Base-by-base conservation (phyloP, 345 rosid genomes). In the Erucastrum elatum region DNA sequence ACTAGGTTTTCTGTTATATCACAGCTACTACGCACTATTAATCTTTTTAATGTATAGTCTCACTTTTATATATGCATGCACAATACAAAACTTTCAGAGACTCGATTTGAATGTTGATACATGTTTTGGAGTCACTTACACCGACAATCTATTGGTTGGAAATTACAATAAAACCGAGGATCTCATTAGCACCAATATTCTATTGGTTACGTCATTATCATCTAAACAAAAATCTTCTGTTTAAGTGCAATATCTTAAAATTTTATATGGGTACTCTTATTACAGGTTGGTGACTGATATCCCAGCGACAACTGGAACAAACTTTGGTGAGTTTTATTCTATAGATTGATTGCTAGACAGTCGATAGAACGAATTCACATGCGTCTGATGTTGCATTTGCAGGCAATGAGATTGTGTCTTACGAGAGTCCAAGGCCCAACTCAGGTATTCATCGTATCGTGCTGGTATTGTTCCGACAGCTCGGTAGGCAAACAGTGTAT, bases 401-500 rank as follows among this genome's bases (percentile, higher is more conserved):
- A 94, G 98, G 98, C 27, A 88, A 91, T 71, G 98, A 94, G 80
- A 59, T 86, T 1, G 86, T 94, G 64, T 81, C 85, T 41, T 94
- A 94, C 64, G 97, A 94, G 78, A 88, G 87, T 80, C 98, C 98
- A 1, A 67, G 89, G 5, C 97, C 98, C 0, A 67, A 86, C 0
- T 76, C 80, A 15, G 98, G 97, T 62, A 94, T 94, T 29, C 98
- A 94, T 8, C 84, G 97, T 3, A 85, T 87, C 8, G 89, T 88
- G 17, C 77, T 90, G 17, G 83, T 88, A 56, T 77, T 94, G 86
- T 94, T 89, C 56, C 89, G 87, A 37, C 98, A 94, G 68, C 85
- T 85, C 6, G 94, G 96, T 0, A 85, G 97, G 79, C 97, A 94
- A 65, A 89, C 97, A 0, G 97, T 94, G 30, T 92, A 92, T 16